phyloP scores from a whole-genome alignment of 768 basidiomycete species.

The Suillus luteus region DNA sequence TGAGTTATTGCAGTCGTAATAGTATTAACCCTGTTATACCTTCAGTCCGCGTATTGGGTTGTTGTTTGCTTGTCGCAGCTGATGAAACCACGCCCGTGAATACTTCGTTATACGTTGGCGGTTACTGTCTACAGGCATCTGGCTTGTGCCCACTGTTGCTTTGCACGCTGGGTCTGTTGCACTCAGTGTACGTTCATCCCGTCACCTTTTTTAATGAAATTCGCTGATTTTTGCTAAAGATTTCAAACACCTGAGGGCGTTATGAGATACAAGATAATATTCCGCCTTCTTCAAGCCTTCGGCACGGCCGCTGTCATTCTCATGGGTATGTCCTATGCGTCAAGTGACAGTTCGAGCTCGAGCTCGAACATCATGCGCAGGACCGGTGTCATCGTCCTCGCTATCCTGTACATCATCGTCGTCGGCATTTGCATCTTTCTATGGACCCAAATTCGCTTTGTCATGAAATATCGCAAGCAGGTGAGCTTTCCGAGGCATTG shows the following conservation, averaged over 20 bases:
- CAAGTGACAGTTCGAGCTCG: conserved; percentile 22
- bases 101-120: conserved; percentile 50
- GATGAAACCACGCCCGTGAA: conserved; percentile 44
- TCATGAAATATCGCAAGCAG: conserved; percentile 29
- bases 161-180: conserved; percentile 39
- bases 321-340: conserved; percentile 31
- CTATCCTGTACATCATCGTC: conserved; percentile 42
- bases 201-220: background rate
- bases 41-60: conserved; percentile 59
- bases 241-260: conserved; percentile 30
- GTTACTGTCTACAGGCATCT: conserved; percentile 44
- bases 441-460: conserved; percentile 50
- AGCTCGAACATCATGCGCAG: conserved; percentile 33
- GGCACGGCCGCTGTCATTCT: conserved; percentile 33
- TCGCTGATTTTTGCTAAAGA: conserved; percentile 23
- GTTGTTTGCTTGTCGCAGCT: conserved; percentile 58
- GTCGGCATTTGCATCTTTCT: conserved; percentile 48
- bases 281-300: conserved; percentile 34
- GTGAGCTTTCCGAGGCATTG: conserved; percentile 32
- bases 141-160: conserved; percentile 42
- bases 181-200: conserved; percentile 34
- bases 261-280: conserved; percentile 11
- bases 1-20: background rate
- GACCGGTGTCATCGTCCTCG: conserved; percentile 37
- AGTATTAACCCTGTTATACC: conserved; percentile 11